These are phyloP conservation scores for Vinca minor DNA, from an alignment of 257 asterid genomes.

Conservation along the genomic window DNA sequence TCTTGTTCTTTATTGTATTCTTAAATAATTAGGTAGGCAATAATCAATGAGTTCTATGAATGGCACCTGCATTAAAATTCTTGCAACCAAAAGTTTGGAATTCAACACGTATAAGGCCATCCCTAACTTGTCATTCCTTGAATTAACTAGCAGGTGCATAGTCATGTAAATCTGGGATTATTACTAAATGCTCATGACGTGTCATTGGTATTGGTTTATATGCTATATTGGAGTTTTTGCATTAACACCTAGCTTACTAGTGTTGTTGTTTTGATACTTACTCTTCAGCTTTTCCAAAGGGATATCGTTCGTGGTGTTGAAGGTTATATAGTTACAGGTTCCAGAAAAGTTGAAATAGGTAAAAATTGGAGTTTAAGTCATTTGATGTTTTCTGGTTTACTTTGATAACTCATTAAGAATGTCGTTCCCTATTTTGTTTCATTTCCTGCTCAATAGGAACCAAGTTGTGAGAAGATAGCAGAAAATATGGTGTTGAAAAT, in stretches of 20 bases:
- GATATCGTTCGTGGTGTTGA: slow-evolving; percentile 97
- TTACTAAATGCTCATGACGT: background rate
- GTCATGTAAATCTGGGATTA: too few species aligned
- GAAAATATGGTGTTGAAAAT: slow-evolving; percentile 85
- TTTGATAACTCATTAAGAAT: slow-evolving; percentile 10
- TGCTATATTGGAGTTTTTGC: background rate
- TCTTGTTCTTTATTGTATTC: too few species aligned
- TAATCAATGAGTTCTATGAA: too few species aligned
- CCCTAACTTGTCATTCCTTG: too few species aligned
- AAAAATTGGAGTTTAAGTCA: too few species aligned
- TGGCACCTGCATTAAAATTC: too few species aligned
- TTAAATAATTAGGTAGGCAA: background rate
- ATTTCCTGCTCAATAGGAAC: slow-evolving; percentile 40
- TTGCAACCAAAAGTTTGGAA: too few species aligned
- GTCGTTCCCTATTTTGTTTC: slow-evolving; percentile 11
- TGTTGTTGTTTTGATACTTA: background rate
- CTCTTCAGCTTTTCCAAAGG: slow-evolving; percentile 93
- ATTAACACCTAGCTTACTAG: background rate
- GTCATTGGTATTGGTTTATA: background rate
- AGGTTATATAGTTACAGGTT: slow-evolving; percentile 93
- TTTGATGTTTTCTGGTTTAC: too few species aligned
- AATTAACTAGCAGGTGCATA: too few species aligned
- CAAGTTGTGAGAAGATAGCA: slow-evolving; percentile 85
- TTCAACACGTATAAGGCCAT: too few species aligned
- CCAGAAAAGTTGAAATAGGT: slow-evolving; percentile 95